Base-by-base conservation (phyloP, 805 yeast species). In the Ogataea naganishii region DNA sequence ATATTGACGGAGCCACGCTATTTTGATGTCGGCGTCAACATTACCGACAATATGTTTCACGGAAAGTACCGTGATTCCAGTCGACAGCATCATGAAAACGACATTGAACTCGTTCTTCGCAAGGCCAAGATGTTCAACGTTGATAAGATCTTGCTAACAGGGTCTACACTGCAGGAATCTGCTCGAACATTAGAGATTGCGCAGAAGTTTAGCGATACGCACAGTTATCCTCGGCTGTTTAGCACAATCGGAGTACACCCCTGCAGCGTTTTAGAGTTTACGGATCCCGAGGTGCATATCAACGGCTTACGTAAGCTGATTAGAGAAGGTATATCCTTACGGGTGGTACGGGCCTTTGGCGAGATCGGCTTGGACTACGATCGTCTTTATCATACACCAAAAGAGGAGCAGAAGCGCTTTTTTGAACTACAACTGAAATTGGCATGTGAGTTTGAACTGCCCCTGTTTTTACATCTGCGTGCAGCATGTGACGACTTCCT, bases 221-320 rank as follows among this genome's bases (percentile, higher is more conserved):
- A 26, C 22, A 24, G 30, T 6, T 47, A 56, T 23, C 59, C 59
- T 1, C 35, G 37, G 7, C 49, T 77, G 18, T 69, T 59, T 36
- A 72, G 81, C 15, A 92, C 98, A 0, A 88, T 77, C 2, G 98
- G 99, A 9, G 94, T 89, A 2, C 99, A 92, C 58, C 99, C 99
- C 1, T 89, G 98, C 54, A 64, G 80, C 12, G 94, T 86, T 0
- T 52, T 51, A 47, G 88, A 65, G 41, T 69, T 75, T 38, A 36
- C 33, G 6, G 44, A 41, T 3, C 53, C 54, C 2, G 63, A 55
- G 3, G 44, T 44, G 3, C 76, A 77, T 41, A 47, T 82, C 20
- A 44, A 50, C 3, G 49, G 62, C 16, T 53, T 92, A 26, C 64
- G 68, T 37, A 40, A 55, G 3, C 41, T 80, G n/a, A 71, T 75